Percentiles rank a stretch among this genome's conserved stretches.
phyloP scores from a whole-genome alignment of 495 filamentous ascomycete genomes.

The Barbatosphaeria neglecta region DNA sequence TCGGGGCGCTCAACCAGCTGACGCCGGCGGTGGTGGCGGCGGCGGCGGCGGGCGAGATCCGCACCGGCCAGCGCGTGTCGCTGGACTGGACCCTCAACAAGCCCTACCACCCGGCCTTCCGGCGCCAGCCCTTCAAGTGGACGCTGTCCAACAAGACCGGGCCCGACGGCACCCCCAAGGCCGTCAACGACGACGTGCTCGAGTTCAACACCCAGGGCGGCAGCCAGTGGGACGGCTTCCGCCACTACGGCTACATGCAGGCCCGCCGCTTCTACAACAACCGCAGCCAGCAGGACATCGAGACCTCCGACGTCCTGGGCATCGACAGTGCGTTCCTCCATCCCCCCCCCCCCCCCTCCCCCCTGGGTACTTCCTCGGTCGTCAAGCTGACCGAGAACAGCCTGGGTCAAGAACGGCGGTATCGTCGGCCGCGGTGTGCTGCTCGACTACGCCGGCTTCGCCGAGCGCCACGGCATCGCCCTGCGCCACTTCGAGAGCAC shows the following conservation, averaged over 20 bases:
- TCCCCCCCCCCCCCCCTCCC: not conserved
- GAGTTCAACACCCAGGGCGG: conserved; percentile 43
- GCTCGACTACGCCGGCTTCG: conserved; percentile 34
- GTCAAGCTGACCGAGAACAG: no score
- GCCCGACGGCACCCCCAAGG: conserved; percentile 13
- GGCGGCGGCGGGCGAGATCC: conserved; percentile 31
- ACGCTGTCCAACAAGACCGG: conserved; percentile 18
- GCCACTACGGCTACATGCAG: conserved; percentile 39
- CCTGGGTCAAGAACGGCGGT: conserved; percentile 7
- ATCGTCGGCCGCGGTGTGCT: conserved; percentile 47
- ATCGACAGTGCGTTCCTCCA: conserved; percentile 8
- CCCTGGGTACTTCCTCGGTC: no score
- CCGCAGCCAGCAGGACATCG: conserved; percentile 23
- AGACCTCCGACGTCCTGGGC: conserved; percentile 14
- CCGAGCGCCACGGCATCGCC: conserved; percentile 15
- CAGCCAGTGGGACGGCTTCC: conserved; percentile 47
- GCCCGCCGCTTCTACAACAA: conserved; percentile 43
- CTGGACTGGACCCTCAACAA: conserved; percentile 35
- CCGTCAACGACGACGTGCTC: conserved; percentile 43
- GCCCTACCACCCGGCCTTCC: conserved; percentile 16
- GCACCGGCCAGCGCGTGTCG: conserved; percentile 32
- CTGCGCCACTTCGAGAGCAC: conserved; percentile 26
- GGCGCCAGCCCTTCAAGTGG: conserved; percentile 16
- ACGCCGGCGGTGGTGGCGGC: conserved; percentile 26
- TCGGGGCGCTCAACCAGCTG: conserved; percentile 41